phyloP scores from a whole-genome alignment of 495 filamentous ascomycete genomes.

The Penicillium verhagenii region DNA sequence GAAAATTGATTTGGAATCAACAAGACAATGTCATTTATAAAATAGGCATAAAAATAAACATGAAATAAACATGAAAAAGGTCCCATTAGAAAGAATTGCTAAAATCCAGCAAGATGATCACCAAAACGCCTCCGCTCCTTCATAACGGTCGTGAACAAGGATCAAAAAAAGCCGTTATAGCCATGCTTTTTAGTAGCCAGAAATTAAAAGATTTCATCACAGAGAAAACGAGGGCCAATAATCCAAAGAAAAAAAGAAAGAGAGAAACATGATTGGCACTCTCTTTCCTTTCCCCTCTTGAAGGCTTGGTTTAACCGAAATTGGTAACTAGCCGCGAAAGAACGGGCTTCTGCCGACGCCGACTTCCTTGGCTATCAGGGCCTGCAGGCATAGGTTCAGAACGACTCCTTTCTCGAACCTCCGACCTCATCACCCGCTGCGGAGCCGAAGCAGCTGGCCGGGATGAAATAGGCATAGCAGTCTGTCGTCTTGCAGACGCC shows the following conservation, averaged over 20 bases:
- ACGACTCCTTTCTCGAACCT: constrained; percentile 22
- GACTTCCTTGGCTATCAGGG: constrained; percentile 1
- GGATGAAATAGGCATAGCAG: constrained; percentile 12
- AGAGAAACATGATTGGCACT: too few species aligned
- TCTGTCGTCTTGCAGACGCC: constrained; percentile 9
- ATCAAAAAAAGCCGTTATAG: background rate
- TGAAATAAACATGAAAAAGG: background rate
- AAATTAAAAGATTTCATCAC: background rate
- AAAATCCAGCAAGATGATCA: background rate
- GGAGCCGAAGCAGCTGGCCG: constrained; percentile 2
- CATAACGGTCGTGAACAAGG: background rate
- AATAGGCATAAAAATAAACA: background rate
- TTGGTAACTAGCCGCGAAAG: constrained; percentile 43
- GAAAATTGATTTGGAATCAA: background rate
- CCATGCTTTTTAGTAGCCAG: background rate
- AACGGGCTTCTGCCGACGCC: constrained; percentile 35
- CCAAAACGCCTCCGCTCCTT: background rate
- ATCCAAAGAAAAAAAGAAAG: constrained; percentile 1
- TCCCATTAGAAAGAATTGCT: too few species aligned
- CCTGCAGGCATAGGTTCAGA: constrained; percentile 23
- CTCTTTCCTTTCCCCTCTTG: too few species aligned
- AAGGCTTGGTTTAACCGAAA: constrained; percentile 20
- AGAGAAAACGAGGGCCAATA: too few species aligned
- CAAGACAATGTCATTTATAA: background rate
- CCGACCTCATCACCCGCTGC: constrained; percentile 1